Evolutionary conservation across 768 basidiomycete species (phyloP), one percentile per base, ranked within the genome.

Genomic region (Hortiboletus campestris): DNA sequence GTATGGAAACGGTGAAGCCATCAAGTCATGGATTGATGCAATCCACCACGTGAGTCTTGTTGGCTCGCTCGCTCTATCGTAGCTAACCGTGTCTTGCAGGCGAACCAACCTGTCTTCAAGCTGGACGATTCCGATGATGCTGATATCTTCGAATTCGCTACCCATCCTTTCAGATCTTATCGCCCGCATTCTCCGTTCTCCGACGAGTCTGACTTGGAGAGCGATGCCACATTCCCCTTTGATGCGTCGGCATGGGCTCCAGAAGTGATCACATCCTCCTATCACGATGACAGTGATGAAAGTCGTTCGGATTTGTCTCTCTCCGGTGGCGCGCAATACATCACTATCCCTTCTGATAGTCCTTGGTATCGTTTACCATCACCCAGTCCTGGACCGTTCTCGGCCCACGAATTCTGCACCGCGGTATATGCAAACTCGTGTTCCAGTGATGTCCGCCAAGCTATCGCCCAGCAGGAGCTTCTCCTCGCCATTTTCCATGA

Each of bases 261-360:
- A 32, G 58, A 58, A 19, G 39, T 56, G 16, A 53, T 61, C 2
- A 13, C 38, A 25, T 51, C 59, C 29, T 53, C 51, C n/a, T 64
- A 55, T 43, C 51, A 58, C 19, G 60, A 62, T 25, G 59, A 62
- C 34, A 63, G 62, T 16, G 71, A 65, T 22, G 65, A 63, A 29
- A 61, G 55, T 53, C 47, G 3, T 34, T 61, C 64, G 8, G 62
- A 51, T 4, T 64, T 62, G 10, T 55, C 60, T 19, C 36, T 50
- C 16, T 63, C 70, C 36, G 64, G 64, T 25, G 67, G 70, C 43
- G 71, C 67, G 4, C 78, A 80, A 59, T 74, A 75, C 43, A 63
- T 79, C 46, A 69, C 64, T 48, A 76, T 80, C 45, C 68, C 72
- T 12, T 65, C 59, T 34, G 72, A 72, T 48, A 78, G 72, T 40